A percentile compares a stretch with the other conserved stretches of the same genome.
Conservation (phyloP, 306 rosid species). For the Urtica urens region DNA sequence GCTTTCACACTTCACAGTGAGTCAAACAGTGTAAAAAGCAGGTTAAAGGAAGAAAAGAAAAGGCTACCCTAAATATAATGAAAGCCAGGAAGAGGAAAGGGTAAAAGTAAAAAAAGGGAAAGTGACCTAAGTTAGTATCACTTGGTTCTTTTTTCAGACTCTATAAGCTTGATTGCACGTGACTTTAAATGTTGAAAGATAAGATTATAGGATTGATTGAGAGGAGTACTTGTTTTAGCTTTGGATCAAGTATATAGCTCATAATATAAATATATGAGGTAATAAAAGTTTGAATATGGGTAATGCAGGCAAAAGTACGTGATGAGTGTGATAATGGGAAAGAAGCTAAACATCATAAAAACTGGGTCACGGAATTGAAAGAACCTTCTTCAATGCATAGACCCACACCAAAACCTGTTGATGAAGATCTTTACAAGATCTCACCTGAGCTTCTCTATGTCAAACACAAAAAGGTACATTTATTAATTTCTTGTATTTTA, state of each 20-base stretch:
- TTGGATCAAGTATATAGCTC: background rate
- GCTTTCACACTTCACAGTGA: background rate
- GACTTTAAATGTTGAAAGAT: background rate
- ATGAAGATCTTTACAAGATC: slow-evolving; percentile 74
- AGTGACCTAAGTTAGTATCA: too few relatives aligned
- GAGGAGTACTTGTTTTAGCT: background rate
- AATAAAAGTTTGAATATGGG: background rate
- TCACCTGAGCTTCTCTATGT: slow-evolving; percentile 52
- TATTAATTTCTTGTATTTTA: background rate
- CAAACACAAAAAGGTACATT: slow-evolving; percentile 55
- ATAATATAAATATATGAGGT: background rate
- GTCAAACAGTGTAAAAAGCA: background rate
- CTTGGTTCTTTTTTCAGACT: background rate
- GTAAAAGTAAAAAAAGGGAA: background rate
- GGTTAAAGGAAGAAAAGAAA: background rate
- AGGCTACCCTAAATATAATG: background rate
- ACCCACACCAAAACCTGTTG: slow-evolving; percentile 54
- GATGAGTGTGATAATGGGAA: slow-evolving; percentile 24
- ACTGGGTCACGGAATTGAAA: slow-evolving; percentile 33
- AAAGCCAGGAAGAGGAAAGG: background rate
- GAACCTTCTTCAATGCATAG: slow-evolving; percentile 21
- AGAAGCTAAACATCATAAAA: slow-evolving; percentile 38
- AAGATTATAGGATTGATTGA: background rate
- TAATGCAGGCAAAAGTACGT: slow-evolving; percentile 42
- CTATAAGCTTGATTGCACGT: background rate